Percentiles rank a stretch among this genome's conserved stretches.
Conservation (phyloP, 2,329 filamentous ascomycete species). For the Thelonectria discophora region DNA sequence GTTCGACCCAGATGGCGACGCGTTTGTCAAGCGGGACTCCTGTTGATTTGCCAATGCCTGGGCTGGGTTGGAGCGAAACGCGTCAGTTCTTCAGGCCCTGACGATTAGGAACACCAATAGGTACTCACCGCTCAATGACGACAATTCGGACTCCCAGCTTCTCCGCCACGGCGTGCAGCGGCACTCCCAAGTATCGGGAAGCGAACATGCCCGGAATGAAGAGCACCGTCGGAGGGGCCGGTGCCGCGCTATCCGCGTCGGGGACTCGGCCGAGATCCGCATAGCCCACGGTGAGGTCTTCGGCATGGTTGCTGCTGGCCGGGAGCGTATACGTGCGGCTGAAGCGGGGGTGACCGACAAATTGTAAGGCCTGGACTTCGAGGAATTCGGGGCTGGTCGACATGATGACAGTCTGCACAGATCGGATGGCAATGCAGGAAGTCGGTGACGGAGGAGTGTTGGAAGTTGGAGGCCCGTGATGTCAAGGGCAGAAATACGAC, state of each 20-base stretch:
- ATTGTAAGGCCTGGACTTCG: slow-evolving; percentile 11
- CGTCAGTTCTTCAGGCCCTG: slow-evolving; percentile 34
- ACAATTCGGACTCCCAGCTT: slow-evolving; percentile 46
- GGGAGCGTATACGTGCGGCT: slow-evolving; percentile 40
- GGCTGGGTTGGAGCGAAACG: slow-evolving; percentile 25
- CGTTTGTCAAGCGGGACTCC: slow-evolving; percentile 30
- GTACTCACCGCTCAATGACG: slow-evolving; percentile 41
- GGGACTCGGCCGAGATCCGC: slow-evolving; percentile 40
- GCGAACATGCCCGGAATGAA: slow-evolving; percentile 45
- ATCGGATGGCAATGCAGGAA: not conserved
- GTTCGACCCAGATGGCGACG: slow-evolving; percentile 39
- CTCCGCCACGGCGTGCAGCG: slow-evolving; percentile 46
- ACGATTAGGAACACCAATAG: slow-evolving; percentile 36
- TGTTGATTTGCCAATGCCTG: slow-evolving; percentile 41
- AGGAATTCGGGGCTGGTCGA: not conserved
- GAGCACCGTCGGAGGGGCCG: slow-evolving; percentile 38
- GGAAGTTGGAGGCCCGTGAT: not conserved
- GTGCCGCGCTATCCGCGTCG: not conserved
- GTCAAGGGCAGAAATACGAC: not conserved
- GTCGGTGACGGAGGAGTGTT: not conserved
- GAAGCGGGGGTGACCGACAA: slow-evolving; percentile 40
- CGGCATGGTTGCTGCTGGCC: slow-evolving; percentile 26
- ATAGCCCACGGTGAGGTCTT: slow-evolving; percentile 39
- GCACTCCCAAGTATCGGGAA: slow-evolving; percentile 40
- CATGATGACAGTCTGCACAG: not conserved